Evolutionary conservation across 164 flowering plant genomes (phyloP), one percentile per base, ranked within the genome.

Genomic region (Berberis vulgaris): DNA sequence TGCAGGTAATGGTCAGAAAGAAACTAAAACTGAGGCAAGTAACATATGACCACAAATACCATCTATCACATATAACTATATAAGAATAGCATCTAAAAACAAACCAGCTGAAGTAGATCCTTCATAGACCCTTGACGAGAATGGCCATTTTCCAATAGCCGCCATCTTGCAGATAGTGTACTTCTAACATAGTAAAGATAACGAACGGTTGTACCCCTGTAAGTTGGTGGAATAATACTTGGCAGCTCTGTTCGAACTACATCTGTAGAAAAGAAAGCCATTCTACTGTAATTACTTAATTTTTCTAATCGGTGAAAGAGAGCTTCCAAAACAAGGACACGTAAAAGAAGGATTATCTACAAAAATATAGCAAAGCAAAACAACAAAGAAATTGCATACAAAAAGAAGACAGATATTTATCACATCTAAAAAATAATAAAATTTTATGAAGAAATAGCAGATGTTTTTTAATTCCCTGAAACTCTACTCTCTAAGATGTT

Each of bases 141-240:
- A 42, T 73, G 78, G 42, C 84, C 82, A 75, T 84, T 87, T 66
- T 87, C 95, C 76, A 83, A 53, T 12, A 70, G 70, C 74, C 88
- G 67, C 85, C 87, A 85, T 45, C 77, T 74, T 40, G 86, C 96
- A 58, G 71, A 76, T 59, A 94, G 61, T 53, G 78, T 75, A 73
- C 78, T 72, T 73, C 76, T 83, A 49, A 82, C 82, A 77, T 84
- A 86, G 82, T 94, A 90, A 41, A 87, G 61, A 74, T 94, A 94
- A 59, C 97, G 92, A 68, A 94, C 75, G 43, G 96, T 81, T 43
- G 96, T 73, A 63, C 98, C 98, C 74, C 70, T 81, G 75, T 84
- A 94, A 26, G 98, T 90, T 57, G 98, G 98, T 65, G 98, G 98
- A 71, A 94, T 76, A 61, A 72, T 59, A 55, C 73, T 71, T 12